Base-by-base conservation (phyloP, 768 basidiomycete genomes). In the Calocera viscosa region DNA sequence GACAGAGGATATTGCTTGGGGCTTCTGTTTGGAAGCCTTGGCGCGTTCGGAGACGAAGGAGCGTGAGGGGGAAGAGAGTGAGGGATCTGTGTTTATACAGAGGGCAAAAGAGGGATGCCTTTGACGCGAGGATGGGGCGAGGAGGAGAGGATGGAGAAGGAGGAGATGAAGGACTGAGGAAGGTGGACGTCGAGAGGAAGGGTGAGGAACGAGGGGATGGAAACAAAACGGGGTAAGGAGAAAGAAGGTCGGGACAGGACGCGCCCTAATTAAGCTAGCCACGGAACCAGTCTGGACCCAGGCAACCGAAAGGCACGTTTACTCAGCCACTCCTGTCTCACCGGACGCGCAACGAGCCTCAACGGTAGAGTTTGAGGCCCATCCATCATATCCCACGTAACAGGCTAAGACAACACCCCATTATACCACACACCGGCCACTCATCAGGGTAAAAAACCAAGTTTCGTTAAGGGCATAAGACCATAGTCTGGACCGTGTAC, bases 291-390 rank as follows among this genome's bases (percentile, higher is more conserved):
- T 7, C 43, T 47, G 30, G 53, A 8, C 30, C 30, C 30, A 60
- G 16, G 30, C 53, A 60, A 60, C 53, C 53, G 22, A 11, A 60
- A 60, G 53, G 53, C 53, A 60, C 53, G 53, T 60, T 60, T 32
- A 60, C 53, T 60, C 53, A 60, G 53, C 53, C 53, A 60, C 53
- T 28, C 53, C 53, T 60, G 53, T 60, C 53, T 60, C 53, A 60
- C 30, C 26, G 43, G 43, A 47, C 8, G 19, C 19, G 43, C 43
- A 47, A 47, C 43, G 43, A 17, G 43, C 43, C 24, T 24, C 43
- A 24, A 19, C 43, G 43, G 43, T 24, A 38, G 35, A 38, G 35
- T 38, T 38, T 38, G 35, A 38, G 35, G 35, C 35, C 35, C 35
- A 47, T 19, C 43, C 43, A 47, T 47, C 43, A 19, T 47, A 47